Evolutionary conservation across 345 rosid species (phyloP).

Genomic region (Limnanthes douglasii): DNA sequence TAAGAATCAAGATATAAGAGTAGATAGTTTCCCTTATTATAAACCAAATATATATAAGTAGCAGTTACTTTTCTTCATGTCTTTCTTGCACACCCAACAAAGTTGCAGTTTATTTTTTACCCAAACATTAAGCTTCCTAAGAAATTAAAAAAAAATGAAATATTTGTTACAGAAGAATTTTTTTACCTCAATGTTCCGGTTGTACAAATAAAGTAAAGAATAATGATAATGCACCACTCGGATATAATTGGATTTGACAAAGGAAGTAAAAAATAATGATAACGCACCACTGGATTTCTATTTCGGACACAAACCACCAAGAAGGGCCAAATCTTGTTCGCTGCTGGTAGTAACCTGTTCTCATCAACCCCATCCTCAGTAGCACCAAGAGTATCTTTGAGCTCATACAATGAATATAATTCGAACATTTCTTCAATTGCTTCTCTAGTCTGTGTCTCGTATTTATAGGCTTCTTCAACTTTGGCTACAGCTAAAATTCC

Average conservation of each 20-base stretch:
- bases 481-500: conserved; percentile 50
- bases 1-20: too few species aligned
- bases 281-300: conserved; percentile 44
- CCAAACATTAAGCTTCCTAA: not conserved
- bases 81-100: too few species aligned
- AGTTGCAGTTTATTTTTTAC: too few species aligned
- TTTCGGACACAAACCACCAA: conserved; percentile 54
- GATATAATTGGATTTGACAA: too few species aligned
- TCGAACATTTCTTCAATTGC: conserved; percentile 45
- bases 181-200: too few species aligned
- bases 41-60: too few species aligned
- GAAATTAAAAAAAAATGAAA: not conserved
- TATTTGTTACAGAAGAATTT: too few species aligned
- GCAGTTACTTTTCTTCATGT: too few species aligned
- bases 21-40: too few species aligned
- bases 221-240: too few species aligned
- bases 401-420: conserved; percentile 39
- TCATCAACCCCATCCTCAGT: conserved; percentile 54
- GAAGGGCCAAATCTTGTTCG: conserved; percentile 87
- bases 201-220: too few species aligned
- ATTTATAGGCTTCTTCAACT: conserved; percentile 69
- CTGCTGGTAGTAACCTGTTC: conserved; percentile 83
- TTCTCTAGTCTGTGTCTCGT: conserved; percentile 58
- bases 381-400: conserved; percentile 42
- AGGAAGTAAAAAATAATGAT: not conserved